A percentile compares a stretch with the other conserved stretches of the same genome.
These are phyloP conservation scores for Rutstroemia sp. DNA, from an alignment of 2,329 filamentous ascomycete genomes.

Conservation along the genomic window DNA sequence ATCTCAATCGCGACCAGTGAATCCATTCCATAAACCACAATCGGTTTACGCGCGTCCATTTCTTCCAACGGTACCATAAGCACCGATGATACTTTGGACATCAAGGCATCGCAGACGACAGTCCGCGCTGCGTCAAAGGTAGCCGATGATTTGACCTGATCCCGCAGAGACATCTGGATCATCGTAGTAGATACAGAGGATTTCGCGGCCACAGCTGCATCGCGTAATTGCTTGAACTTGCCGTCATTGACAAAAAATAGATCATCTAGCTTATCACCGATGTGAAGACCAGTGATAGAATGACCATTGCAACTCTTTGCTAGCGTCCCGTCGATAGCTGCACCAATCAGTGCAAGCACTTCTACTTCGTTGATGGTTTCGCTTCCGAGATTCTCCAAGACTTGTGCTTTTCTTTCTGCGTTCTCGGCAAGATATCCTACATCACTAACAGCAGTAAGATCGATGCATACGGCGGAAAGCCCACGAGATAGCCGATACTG, in stretches of 20 bases:
- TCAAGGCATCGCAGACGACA: constrained; percentile 32
- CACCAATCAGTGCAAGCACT: constrained; percentile 22
- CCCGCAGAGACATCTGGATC: constrained; percentile 10
- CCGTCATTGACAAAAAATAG: constrained; percentile 27
- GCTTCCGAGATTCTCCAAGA: constrained; percentile 12
- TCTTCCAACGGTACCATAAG: constrained; percentile 42
- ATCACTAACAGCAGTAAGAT: constrained; percentile 18
- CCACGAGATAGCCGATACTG: constrained; percentile 17
- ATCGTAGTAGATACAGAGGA: neutral
- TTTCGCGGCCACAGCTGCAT: constrained; percentile 2
- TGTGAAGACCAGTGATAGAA: constrained; percentile 18
- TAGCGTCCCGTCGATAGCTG: constrained; percentile 22
- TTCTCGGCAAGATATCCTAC: constrained; percentile 29
- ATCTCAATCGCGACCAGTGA: constrained; percentile 22
- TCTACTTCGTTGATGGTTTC: constrained; percentile 17
- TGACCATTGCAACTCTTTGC: constrained; percentile 15
- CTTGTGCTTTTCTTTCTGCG: constrained; percentile 5
- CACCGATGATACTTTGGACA: constrained; percentile 39
- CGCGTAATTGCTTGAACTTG: constrained; percentile 14
- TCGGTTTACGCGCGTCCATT: constrained; percentile 34
- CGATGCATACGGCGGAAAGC: constrained; percentile 18
- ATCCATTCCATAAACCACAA: constrained; percentile 28
- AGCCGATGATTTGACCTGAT: constrained; percentile 8
- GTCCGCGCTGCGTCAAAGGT: constrained; percentile 16
- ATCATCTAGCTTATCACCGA: constrained; percentile 11